Percentiles rank a stretch among this genome's conserved stretches.
These are phyloP conservation scores for Astragalus glycyphyllos DNA, from an alignment of 306 rosid genomes.

Conservation along the genomic window DNA sequence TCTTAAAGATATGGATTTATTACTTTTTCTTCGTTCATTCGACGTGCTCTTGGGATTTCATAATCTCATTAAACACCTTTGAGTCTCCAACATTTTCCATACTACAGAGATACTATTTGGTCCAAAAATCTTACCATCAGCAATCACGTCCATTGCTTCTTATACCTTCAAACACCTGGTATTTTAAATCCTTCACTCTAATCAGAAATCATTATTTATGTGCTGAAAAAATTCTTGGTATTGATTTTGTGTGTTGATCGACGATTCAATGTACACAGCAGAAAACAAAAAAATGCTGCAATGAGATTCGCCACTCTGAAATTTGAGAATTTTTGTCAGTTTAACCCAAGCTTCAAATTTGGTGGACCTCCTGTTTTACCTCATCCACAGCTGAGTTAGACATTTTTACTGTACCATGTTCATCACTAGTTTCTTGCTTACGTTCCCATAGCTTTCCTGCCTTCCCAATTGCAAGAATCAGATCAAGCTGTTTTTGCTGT, in stretches of 20 bases:
- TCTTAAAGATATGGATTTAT: no score
- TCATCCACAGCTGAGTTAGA: conserved; percentile 49
- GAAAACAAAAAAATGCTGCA: conserved; percentile 27
- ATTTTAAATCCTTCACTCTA: no score
- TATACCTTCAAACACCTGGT: no score
- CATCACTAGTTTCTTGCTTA: conserved; percentile 48
- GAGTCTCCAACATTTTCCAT: no score
- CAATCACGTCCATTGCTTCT: no score
- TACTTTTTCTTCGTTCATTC: no score
- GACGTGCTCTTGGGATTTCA: no score
- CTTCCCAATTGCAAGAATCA: conserved; percentile 82
- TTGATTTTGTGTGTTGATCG: conserved; percentile 18
- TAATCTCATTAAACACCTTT: no score
- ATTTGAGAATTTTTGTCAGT: conserved; percentile 23
- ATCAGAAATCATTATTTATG: conserved; percentile 26
- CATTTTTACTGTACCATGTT: conserved; percentile 41
- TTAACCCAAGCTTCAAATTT: conserved; percentile 54
- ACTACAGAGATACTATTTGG: no score
- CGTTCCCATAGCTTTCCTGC: conserved; percentile 67
- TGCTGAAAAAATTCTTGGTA: conserved; percentile 31
- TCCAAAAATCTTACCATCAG: no score
- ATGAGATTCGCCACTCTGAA: conserved; percentile 28
- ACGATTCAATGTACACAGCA: conserved; percentile 36
- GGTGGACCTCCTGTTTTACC: conserved; percentile 63
- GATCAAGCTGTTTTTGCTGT: conserved; percentile 85